phyloP scores from a whole-genome alignment of 495 filamentous ascomycete genomes.

The Saxophila tyrrhenica region DNA sequence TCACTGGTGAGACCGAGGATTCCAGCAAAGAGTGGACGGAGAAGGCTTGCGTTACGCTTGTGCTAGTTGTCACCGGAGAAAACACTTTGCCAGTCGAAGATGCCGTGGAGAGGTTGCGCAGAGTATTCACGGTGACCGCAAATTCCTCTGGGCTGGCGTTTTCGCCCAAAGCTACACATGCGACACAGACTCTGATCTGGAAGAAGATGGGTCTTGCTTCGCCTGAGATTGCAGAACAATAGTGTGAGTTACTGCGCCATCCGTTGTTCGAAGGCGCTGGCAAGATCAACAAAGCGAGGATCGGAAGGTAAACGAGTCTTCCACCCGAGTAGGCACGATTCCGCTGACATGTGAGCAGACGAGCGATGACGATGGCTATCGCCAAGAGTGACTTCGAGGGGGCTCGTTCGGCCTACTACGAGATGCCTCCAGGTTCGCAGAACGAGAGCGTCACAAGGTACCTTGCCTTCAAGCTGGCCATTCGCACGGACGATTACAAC shows the following conservation, averaged over 20 bases:
- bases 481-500: slow-evolving; percentile 45
- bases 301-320: slow-evolving; percentile 47
- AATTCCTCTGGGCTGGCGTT: slow-evolving; percentile 21
- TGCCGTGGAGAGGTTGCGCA: not conserved
- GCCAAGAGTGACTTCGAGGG: slow-evolving; percentile 40
- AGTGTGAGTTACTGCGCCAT: slow-evolving; percentile 64
- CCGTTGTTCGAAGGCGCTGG: slow-evolving; percentile 52
- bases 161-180: slow-evolving; percentile 48
- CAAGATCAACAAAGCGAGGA: slow-evolving; percentile 49
- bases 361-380: slow-evolving; percentile 56
- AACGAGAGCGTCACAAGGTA: slow-evolving; percentile 55
- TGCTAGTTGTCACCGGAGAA: slow-evolving; percentile 43
- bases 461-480: slow-evolving; percentile 62
- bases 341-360: slow-evolving; percentile 40
- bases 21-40: slow-evolving; percentile 48
- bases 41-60: slow-evolving; percentile 44
- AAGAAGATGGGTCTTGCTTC: slow-evolving; percentile 54
- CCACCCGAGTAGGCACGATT: not conserved
- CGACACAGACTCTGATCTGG: slow-evolving; percentile 69
- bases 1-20: slow-evolving; percentile 32
- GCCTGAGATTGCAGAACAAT: slow-evolving; percentile 45
- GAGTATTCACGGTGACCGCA: not conserved
- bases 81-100: not conserved
- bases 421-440: slow-evolving; percentile 47
- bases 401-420: slow-evolving; percentile 44